A percentile compares a stretch with the other conserved stretches of the same genome.
Evolutionary conservation across 768 basidiomycete genomes (phyloP).

Genomic region (Podaxis sp.): DNA sequence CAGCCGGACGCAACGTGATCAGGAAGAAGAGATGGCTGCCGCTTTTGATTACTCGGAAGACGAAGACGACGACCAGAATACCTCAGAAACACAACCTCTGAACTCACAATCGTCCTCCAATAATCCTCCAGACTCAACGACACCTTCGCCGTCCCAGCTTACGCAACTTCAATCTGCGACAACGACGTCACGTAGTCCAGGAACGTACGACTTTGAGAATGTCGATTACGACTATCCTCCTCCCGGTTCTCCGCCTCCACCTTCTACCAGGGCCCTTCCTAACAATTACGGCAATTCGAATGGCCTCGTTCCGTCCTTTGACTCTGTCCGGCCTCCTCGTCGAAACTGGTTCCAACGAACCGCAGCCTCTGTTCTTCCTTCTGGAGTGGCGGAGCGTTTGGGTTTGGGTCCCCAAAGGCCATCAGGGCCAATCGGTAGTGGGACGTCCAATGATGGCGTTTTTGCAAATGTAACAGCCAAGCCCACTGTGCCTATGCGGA

Average conservation of each 20-base stretch:
- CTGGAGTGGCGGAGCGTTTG: conserved; percentile 39
- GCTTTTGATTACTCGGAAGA: conserved; percentile 82
- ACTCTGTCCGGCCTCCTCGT: conserved; percentile 28
- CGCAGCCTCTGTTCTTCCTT: conserved; percentile 53
- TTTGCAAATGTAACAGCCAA: conserved; percentile 96
- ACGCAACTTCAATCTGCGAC: conserved; percentile 16
- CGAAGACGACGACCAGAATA: conserved; percentile 51
- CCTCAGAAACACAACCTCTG: conserved; percentile 48
- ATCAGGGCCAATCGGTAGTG: conserved; percentile 54
- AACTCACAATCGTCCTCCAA: conserved; percentile 27
- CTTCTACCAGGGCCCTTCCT: conserved; percentile 59
- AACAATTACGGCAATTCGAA: conserved; percentile 75
- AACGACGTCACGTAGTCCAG: conserved; percentile 23
- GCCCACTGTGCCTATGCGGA: conserved; percentile 51
- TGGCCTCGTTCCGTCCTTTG: conserved; percentile 54
- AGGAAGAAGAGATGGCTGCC: conserved; percentile 67
- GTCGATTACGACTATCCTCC: conserved; percentile 79
- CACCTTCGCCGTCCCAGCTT: conserved; percentile 25
- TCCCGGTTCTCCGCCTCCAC: conserved; percentile 75
- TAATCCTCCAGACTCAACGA: neutral
- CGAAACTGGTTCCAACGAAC: conserved; percentile 53
- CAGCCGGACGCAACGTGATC: conserved; percentile 39
- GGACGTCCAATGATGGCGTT: conserved; percentile 81
- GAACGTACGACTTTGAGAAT: conserved; percentile 75
- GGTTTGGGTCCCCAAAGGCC: conserved; percentile 36